Evolutionary conservation across 2,329 filamentous ascomycete species (phyloP).

Genomic region (Talaromyces verruculosus): DNA sequence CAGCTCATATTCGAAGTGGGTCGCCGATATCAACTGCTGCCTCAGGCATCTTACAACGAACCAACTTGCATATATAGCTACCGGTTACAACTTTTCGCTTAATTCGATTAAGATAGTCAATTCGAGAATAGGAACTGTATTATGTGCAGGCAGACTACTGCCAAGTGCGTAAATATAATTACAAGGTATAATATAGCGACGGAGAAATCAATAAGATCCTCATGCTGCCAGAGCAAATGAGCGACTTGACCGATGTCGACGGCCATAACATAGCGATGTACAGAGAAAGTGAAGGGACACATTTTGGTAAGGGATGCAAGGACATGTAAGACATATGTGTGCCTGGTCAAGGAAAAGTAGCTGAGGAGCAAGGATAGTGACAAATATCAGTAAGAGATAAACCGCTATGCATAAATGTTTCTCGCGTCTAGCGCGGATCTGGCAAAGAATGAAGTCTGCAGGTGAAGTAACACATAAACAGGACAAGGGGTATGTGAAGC

Average conservation of each 20-base stretch:
- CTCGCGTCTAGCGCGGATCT: conserved; percentile 23
- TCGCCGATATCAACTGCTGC: not conserved
- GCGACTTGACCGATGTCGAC: conserved; percentile 17
- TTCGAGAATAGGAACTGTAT: conserved; percentile 1
- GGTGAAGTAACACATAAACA: conserved; percentile 22
- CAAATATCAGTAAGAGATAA: conserved; percentile 19
- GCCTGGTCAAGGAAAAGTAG: conserved; percentile 12
- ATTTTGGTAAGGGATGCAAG: conserved; percentile 23
- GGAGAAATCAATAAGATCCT: conserved; percentile 3
- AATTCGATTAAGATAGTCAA: not conserved
- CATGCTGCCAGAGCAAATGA: conserved; percentile 23
- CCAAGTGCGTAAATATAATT: conserved; percentile 19
- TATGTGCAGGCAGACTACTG: conserved; percentile 21
- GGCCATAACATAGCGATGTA: conserved; percentile 20
- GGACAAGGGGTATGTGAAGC: conserved; percentile 25
- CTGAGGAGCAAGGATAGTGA: conserved; percentile 7
- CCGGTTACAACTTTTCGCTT: not conserved
- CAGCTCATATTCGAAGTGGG: conserved; percentile 4
- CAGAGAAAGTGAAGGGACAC: conserved; percentile 19
- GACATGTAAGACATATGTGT: conserved; percentile 23
- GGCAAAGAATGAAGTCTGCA: conserved; percentile 23
- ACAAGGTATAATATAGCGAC: conserved; percentile 20
- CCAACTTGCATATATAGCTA: not conserved
- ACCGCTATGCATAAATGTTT: conserved; percentile 21
- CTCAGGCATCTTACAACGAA: not conserved